A percentile compares a stretch with the other conserved stretches of the same genome.
Conservation (phyloP, 2,329 filamentous ascomycete species). For the Zymoseptoria passerinii region DNA sequence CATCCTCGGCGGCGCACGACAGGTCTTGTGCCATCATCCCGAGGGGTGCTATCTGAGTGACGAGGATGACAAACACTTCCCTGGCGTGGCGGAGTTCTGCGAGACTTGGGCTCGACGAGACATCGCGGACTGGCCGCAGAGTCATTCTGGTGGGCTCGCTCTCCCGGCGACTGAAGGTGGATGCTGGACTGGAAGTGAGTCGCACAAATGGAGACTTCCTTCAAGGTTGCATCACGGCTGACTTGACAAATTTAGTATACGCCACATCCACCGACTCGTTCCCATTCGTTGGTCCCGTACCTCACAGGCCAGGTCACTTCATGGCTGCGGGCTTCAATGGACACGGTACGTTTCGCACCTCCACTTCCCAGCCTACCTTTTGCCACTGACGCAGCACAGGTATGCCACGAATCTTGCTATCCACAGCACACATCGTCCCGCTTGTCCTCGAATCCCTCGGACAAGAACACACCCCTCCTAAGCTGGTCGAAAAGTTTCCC, state of each 20-base stretch:
- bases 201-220: not conserved
- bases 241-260: constrained; percentile 3
- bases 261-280: constrained; percentile 12
- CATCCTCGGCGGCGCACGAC: constrained; percentile 24
- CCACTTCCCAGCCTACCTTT: not conserved
- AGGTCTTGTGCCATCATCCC: constrained; percentile 22
- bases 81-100: constrained; percentile 25
- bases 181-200: constrained; percentile 25
- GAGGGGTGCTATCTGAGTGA: constrained; percentile 18
- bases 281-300: constrained; percentile 24
- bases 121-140: constrained; percentile 19
- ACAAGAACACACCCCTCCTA: constrained; percentile 16
- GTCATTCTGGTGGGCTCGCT: constrained; percentile 14
- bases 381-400: constrained; percentile 8
- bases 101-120: constrained; percentile 25
- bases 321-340: constrained; percentile 24
- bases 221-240: not conserved
- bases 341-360: constrained; percentile 11
- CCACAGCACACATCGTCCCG: constrained; percentile 24
- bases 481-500: constrained; percentile 16
- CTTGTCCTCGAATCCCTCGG: constrained; percentile 19
- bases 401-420: constrained; percentile 29
- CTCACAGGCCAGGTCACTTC: constrained; percentile 20
- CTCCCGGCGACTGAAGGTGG: constrained; percentile 21
- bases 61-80: constrained; percentile 23